Evolutionary conservation across 225 moss, liverwort and hornwort genomes (phyloP).

Genomic region (Polytrichum formosum): DNA sequence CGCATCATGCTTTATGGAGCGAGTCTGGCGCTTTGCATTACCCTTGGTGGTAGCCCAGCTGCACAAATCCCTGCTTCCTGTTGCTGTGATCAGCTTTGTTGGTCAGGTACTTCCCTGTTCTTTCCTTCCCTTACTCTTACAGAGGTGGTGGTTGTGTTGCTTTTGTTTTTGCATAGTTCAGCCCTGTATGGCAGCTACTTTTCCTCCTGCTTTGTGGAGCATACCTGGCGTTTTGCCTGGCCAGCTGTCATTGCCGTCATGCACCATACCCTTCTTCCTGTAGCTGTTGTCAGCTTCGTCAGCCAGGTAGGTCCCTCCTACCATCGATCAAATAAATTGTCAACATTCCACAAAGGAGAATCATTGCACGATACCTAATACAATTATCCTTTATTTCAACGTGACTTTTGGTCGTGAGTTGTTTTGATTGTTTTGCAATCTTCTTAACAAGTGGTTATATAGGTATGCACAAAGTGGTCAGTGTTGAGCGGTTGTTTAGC

Average conservation of each 20-base stretch:
- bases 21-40: slow-evolving; percentile 83
- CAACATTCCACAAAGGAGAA: too few species aligned
- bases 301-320: slow-evolving; percentile 62
- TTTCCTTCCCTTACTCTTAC: slow-evolving; percentile 53
- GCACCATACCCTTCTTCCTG: slow-evolving; percentile 71
- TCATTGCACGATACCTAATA: too few species aligned
- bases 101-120: slow-evolving; percentile 71
- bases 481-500: too few species aligned
- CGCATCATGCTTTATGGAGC: slow-evolving; percentile 80
- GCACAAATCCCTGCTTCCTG: slow-evolving; percentile 80
- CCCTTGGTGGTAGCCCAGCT: slow-evolving; percentile 77
- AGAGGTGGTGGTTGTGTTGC: slow-evolving; percentile 47
- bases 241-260: slow-evolving; percentile 73
- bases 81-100: slow-evolving; percentile 87
- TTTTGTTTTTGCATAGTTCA: slow-evolving; percentile 57
- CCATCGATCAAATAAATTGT: background rate
- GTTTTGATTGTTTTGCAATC: too few species aligned
- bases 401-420: too few species aligned
- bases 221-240: slow-evolving; percentile 75
- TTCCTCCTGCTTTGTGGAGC: slow-evolving; percentile 80
- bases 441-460: too few species aligned
- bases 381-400: too few species aligned
- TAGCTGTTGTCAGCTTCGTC: slow-evolving; percentile 69
- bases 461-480: background rate
- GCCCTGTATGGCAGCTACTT: slow-evolving; percentile 76